Conservation (phyloP, 768 basidiomycete species). For the Amanita exitialis region DNA sequence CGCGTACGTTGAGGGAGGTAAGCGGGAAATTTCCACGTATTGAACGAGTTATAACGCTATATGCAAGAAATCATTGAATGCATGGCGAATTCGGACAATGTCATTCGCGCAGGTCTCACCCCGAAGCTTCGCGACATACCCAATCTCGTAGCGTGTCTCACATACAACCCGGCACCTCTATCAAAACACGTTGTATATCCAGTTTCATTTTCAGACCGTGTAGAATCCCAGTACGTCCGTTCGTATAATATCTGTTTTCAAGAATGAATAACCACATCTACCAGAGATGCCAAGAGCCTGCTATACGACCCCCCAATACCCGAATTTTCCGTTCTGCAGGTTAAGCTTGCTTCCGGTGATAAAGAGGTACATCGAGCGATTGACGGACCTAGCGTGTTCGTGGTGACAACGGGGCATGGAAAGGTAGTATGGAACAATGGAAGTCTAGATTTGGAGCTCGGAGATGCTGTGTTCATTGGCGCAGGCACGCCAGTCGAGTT, state of each 20-base stretch:
- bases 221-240: neutral
- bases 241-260: neutral
- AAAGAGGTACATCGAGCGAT: slow-evolving; percentile 50
- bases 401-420: slow-evolving; percentile 67
- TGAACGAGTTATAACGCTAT: neutral
- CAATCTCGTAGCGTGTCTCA: slow-evolving; percentile 80
- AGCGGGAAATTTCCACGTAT: slow-evolving; percentile 13
- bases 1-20: slow-evolving; percentile 91
- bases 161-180: slow-evolving; percentile 67
- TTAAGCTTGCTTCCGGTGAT: slow-evolving; percentile 34
- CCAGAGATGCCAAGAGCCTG: slow-evolving; percentile 19
- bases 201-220: slow-evolving; percentile 26
- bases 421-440: slow-evolving; percentile 35
- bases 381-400: slow-evolving; percentile 76
- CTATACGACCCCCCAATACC: slow-evolving; percentile 89
- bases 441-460: slow-evolving; percentile 36
- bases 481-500: slow-evolving; percentile 55
- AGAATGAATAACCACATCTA: neutral
- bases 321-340: slow-evolving; percentile 82
- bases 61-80: slow-evolving; percentile 89
- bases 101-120: slow-evolving; percentile 95
- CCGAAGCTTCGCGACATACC: slow-evolving; percentile 93
- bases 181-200: slow-evolving; percentile 65
- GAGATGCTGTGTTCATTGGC: slow-evolving; percentile 78
- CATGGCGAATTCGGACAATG: slow-evolving; percentile 99